phyloP scores from a whole-genome alignment of 2,329 filamentous ascomycete genomes.

The Colletotrichum cuscutae region DNA sequence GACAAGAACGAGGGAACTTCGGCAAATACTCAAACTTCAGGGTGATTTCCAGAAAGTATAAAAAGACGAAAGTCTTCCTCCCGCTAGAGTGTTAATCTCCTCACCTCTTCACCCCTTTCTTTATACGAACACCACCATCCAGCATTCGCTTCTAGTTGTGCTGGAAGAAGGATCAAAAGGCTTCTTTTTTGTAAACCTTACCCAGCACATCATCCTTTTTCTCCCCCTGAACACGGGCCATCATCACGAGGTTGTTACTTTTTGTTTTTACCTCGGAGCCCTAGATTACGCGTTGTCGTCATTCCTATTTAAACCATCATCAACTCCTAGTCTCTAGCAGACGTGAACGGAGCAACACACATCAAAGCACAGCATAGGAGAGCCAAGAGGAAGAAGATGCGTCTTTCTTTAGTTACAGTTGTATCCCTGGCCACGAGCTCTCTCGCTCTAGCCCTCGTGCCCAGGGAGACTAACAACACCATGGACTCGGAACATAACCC shows the following conservation, averaged over 20 bases:
- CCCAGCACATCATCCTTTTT: background rate
- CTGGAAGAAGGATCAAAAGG: background rate
- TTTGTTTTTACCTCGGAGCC: background rate
- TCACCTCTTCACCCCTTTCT: background rate
- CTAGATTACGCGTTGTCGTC: background rate
- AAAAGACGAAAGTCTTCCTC: slow-evolving; percentile 3
- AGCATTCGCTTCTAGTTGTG: slow-evolving; percentile 5
- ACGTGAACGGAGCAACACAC: background rate
- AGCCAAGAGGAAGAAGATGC: background rate
- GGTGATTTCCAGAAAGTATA: slow-evolving; percentile 19
- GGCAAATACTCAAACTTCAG: slow-evolving; percentile 7
- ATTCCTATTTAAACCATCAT: background rate
- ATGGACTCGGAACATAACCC: background rate
- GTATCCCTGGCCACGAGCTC: slow-evolving; percentile 27
- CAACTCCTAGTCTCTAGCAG: background rate
- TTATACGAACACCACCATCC: background rate
- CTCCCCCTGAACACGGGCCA: background rate
- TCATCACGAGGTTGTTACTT: background rate
- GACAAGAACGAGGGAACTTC: too few relatives aligned
- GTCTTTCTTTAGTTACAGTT: slow-evolving; percentile 25
- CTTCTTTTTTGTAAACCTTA: background rate
- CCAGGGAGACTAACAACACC: background rate
- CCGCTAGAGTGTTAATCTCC: background rate
- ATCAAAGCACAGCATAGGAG: background rate
- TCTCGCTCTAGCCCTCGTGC: slow-evolving; percentile 16